Percentiles rank a stretch among this genome's conserved stretches.
Evolutionary conservation across 495 filamentous ascomycete genomes (phyloP).

Genomic region (Penicillium salamii): DNA sequence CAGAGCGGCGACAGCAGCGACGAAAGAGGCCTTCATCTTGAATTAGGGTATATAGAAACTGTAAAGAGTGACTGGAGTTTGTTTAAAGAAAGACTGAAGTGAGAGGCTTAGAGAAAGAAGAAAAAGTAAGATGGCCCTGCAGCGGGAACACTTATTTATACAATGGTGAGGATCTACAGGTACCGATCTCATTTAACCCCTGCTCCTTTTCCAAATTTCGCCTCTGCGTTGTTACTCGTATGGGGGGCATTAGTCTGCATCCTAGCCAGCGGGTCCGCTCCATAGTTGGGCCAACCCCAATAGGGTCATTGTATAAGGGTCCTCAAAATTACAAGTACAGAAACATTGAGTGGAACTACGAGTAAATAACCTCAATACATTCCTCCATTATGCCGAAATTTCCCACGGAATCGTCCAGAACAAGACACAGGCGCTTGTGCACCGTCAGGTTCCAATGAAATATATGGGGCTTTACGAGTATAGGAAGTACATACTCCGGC

Average conservation of each 20-base stretch:
- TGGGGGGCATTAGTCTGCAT: background rate
- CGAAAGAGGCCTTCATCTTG: constrained; percentile 40
- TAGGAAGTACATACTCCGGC: too few species aligned
- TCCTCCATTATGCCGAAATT: constrained; percentile 6
- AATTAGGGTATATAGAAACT: constrained; percentile 19
- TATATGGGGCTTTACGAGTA: too few species aligned
- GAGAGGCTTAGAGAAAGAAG: constrained; percentile 12
- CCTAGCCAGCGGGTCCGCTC: constrained; percentile 20
- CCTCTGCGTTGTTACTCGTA: background rate
- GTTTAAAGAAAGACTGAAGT: constrained; percentile 25
- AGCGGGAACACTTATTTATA: constrained; percentile 22
- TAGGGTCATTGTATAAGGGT: too few species aligned
- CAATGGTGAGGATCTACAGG: constrained; percentile 3
- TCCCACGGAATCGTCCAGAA: background rate
- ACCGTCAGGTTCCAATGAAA: too few species aligned
- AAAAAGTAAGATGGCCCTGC: constrained; percentile 5
- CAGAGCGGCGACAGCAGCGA: constrained; percentile 32
- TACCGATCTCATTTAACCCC: constrained; percentile 1
- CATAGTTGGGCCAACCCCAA: background rate
- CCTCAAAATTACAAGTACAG: background rate
- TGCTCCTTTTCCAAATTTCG: background rate
- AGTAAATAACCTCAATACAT: too few species aligned
- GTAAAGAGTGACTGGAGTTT: constrained; percentile 34
- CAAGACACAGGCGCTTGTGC: background rate
- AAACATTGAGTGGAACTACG: background rate